phyloP scores from a whole-genome alignment of 306 rosid genomes.

The Hippophae tibetana region DNA sequence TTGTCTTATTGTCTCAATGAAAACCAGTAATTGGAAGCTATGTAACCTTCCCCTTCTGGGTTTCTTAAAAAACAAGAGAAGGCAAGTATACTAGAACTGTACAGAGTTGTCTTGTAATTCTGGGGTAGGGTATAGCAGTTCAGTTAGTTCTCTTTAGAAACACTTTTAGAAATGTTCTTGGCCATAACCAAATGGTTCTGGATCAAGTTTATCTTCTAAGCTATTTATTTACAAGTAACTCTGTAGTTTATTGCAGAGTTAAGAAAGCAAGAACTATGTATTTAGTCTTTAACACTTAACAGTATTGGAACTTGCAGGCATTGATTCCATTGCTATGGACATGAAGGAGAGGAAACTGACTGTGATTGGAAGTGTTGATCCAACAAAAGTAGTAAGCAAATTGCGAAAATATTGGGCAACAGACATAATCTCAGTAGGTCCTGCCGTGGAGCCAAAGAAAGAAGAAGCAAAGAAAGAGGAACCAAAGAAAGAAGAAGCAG shows the following conservation, averaged over 20 bases:
- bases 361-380: slow-evolving; percentile 82
- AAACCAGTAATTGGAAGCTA: too few relatives aligned
- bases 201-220: too few relatives aligned
- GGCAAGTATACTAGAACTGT: too few relatives aligned
- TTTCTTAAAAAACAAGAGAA: too few relatives aligned
- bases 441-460: slow-evolving; percentile 84
- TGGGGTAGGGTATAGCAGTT: too few relatives aligned
- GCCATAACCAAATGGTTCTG: too few relatives aligned
- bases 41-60: too few relatives aligned
- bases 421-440: slow-evolving; percentile 57
- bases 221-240: too few relatives aligned
- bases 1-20: too few relatives aligned
- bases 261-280: neutral
- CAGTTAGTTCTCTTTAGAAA: too few relatives aligned
- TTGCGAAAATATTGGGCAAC: slow-evolving; percentile 68
- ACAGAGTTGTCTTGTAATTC: too few relatives aligned
- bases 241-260: neutral
- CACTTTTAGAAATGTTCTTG: too few relatives aligned
- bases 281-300: neutral
- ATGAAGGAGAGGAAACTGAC: slow-evolving; percentile 83
- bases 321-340: slow-evolving; percentile 77
- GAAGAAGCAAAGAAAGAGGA: slow-evolving; percentile 70
- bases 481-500: slow-evolving; percentile 42
- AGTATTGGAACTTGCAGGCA: slow-evolving; percentile 39
- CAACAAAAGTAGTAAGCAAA: slow-evolving; percentile 67